Evolutionary conservation across 495 filamentous ascomycete genomes (phyloP).

Genomic region (Hyaloscypha hepaticicola): DNA sequence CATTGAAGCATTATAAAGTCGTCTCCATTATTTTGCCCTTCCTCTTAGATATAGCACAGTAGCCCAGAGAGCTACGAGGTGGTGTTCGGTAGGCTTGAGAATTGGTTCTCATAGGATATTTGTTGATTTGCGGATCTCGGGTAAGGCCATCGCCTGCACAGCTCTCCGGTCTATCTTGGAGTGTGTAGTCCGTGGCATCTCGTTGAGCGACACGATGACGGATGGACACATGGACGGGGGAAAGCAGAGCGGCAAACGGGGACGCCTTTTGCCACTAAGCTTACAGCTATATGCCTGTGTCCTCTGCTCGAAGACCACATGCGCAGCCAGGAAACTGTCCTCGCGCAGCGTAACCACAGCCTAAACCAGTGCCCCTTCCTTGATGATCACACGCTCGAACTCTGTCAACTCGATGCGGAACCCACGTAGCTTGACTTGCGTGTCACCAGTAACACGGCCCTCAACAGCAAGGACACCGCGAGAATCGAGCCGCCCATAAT

Average conservation of each 20-base stretch:
- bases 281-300: neutral
- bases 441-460: conserved; percentile 40
- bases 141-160: neutral
- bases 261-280: neutral
- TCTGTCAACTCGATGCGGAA: conserved; percentile 52
- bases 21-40: too few relatives aligned
- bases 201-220: conserved; percentile 36
- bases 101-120: neutral
- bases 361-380: conserved; percentile 12
- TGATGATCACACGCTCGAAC: conserved; percentile 38
- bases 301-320: conserved; percentile 2
- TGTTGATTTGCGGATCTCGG: neutral
- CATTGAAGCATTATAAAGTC: too few relatives aligned
- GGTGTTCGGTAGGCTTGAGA: neutral
- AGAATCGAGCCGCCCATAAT: conserved; percentile 24
- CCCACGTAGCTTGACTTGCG: conserved; percentile 50
- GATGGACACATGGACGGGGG: conserved; percentile 34
- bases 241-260: conserved; percentile 1
- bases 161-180: conserved; percentile 42
- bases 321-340: conserved; percentile 7
- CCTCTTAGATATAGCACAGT: too few relatives aligned
- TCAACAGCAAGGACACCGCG: conserved; percentile 35
- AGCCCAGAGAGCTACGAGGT: neutral
- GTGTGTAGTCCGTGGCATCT: conserved; percentile 41
- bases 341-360: conserved; percentile 37